A percentile compares a stretch with the other conserved stretches of the same genome.
These are phyloP conservation scores for Fraxinus angustifolia DNA, from an alignment of 305 asterid genomes.

Conservation along the genomic window DNA sequence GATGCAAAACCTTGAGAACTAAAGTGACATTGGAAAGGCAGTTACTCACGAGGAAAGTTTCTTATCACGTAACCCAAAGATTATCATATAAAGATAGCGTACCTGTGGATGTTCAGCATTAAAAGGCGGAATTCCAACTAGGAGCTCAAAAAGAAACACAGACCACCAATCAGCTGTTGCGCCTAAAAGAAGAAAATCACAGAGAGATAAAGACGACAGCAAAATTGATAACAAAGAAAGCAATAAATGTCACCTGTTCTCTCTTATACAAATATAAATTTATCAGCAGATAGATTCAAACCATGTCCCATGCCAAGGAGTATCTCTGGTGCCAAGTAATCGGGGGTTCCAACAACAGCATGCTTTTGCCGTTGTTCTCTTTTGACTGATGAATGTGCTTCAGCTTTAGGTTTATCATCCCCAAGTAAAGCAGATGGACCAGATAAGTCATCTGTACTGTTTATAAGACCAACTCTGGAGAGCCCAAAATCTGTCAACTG, in stretches of 20 bases:
- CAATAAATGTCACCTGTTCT: constrained; percentile 10
- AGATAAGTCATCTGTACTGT: constrained; percentile 96
- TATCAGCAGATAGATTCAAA: constrained; percentile 31
- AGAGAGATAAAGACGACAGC: constrained; percentile 14
- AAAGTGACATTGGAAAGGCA: constrained; percentile 19
- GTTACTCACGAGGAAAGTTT: neutral
- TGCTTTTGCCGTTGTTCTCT: constrained; percentile 73
- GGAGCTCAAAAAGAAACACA: constrained; percentile 85
- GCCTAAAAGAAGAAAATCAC: constrained; percentile 41
- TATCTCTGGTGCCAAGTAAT: constrained; percentile 98
- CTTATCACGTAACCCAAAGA: neutral
- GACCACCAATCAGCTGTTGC: constrained; percentile 99
- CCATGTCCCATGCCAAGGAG: constrained; percentile 99
- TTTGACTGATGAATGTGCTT: constrained; percentile 48
- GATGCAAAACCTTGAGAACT: constrained; percentile 7
- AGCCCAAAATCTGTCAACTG: constrained; percentile 99
- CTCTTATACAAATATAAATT: constrained; percentile 25
- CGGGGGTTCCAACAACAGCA: constrained; percentile 96
- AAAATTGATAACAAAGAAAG: constrained; percentile 6
- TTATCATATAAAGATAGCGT: constrained; percentile 20
- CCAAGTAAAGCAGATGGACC: constrained; percentile 70
- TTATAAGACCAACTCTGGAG: constrained; percentile 94
- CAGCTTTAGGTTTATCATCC: constrained; percentile 58
- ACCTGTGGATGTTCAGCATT: constrained; percentile 96
- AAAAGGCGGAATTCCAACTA: constrained; percentile 95